A percentile compares a stretch with the other conserved stretches of the same genome.
These are phyloP conservation scores for Botrytis hyacinthi DNA, from an alignment of 2,329 filamentous ascomycete species.

Conservation along the genomic window DNA sequence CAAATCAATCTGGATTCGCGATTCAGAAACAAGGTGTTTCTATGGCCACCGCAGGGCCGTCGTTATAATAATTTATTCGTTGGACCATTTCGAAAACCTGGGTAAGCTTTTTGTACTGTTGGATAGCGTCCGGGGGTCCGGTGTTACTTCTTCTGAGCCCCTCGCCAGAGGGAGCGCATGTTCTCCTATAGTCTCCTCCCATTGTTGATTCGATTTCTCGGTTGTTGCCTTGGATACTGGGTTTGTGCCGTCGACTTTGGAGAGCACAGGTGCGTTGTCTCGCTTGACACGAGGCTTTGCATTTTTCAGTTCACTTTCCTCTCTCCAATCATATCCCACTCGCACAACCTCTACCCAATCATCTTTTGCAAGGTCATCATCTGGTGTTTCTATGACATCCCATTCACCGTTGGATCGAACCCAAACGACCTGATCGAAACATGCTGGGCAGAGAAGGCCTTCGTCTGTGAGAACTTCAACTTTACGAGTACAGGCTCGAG, in stretches of 20 bases:
- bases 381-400: constrained; percentile 17
- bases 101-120: background rate
- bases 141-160: background rate
- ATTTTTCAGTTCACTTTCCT: background rate
- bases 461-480: background rate
- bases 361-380: constrained; percentile 10
- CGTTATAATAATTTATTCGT: background rate
- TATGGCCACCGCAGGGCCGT: background rate
- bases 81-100: background rate
- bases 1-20: background rate
- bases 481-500: background rate
- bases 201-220: background rate
- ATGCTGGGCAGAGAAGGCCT: constrained; percentile 5
- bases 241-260: background rate
- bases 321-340: constrained; percentile 18
- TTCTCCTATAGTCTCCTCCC: background rate
- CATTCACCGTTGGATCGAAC: constrained; percentile 17
- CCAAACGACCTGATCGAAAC: constrained; percentile 14
- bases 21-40: background rate
- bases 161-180: background rate
- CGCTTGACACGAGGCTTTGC: background rate
- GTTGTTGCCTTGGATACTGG: background rate
- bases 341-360: constrained; percentile 15
- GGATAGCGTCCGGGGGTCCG: background rate
- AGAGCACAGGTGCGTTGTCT: background rate